A percentile compares a stretch with the other conserved stretches of the same genome.
Conservation (phyloP, 2,329 filamentous ascomycete genomes). For the Neofusicoccum kwambonambiense region DNA sequence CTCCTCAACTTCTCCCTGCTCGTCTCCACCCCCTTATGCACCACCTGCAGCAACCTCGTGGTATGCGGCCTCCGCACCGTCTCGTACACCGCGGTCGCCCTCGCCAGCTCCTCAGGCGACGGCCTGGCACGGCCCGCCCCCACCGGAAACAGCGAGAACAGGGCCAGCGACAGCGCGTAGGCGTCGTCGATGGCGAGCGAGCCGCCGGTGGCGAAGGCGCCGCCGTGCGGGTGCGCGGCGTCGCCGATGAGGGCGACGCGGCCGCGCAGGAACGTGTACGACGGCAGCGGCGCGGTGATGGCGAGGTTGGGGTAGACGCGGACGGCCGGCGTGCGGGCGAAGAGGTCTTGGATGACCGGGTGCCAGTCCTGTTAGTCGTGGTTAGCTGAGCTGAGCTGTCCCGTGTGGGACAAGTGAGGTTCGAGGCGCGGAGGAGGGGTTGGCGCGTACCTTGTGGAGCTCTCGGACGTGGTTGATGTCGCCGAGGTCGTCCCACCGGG, state of each 20-base stretch:
- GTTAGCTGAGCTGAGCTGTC: neutral
- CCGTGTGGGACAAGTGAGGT: neutral
- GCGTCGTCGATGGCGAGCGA: constrained; percentile 43
- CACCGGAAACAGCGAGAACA: constrained; percentile 19
- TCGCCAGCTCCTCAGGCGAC: neutral
- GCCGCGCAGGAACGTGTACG: constrained; percentile 29
- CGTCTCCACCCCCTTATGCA: constrained; percentile 25
- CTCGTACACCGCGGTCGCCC: constrained; percentile 36
- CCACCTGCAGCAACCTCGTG: constrained; percentile 28
- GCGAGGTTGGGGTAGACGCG: constrained; percentile 38
- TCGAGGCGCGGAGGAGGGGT: too few species aligned
- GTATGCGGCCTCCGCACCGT: constrained; percentile 35
- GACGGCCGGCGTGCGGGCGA: constrained; percentile 32
- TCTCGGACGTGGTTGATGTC: constrained; percentile 29
- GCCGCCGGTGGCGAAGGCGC: constrained; percentile 40
- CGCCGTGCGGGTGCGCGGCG: constrained; percentile 41
- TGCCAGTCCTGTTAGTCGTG: constrained; percentile 31
- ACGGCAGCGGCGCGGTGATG: constrained; percentile 26
- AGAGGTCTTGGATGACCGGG: constrained; percentile 34
- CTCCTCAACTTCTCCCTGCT: constrained; percentile 18
- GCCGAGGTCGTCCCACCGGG: constrained; percentile 30
- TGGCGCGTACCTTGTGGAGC: constrained; percentile 22
- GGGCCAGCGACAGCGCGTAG: constrained; percentile 31
- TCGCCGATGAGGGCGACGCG: constrained; percentile 38
- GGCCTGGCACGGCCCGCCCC: neutral